A percentile compares a stretch with the other conserved stretches of the same genome.
These are phyloP conservation scores for Colletotrichum liaoningense DNA, from an alignment of 2,329 filamentous ascomycete species.

Conservation along the genomic window DNA sequence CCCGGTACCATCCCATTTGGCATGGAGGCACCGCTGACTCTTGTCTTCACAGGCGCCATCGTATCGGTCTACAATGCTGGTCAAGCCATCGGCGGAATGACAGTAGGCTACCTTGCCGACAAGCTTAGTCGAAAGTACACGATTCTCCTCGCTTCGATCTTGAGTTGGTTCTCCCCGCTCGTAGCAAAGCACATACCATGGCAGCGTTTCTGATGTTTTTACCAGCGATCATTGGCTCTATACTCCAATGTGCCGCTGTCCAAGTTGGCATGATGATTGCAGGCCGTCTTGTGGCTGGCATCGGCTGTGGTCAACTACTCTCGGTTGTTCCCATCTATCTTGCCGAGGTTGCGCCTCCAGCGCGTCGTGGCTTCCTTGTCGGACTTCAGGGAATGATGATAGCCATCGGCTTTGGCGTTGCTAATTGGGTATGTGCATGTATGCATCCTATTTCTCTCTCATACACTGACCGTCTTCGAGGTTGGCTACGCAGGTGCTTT, in stretches of 20 bases:
- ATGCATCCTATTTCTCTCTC: not conserved
- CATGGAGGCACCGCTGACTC: not conserved
- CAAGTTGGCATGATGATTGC: constrained; percentile 43
- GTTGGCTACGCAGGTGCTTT: constrained; percentile 49
- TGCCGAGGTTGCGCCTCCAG: constrained; percentile 41
- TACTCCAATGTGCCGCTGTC: constrained; percentile 39
- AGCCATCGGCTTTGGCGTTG: constrained; percentile 49
- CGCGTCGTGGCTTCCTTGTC: constrained; percentile 42
- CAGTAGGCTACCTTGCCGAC: constrained; percentile 18
- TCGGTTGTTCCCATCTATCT: constrained; percentile 41
- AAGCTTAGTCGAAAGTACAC: constrained; percentile 27
- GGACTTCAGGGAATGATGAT: constrained; percentile 47
- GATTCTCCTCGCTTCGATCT: constrained; percentile 13
- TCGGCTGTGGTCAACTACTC: constrained; percentile 40
- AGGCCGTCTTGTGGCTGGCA: constrained; percentile 40
- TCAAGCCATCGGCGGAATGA: constrained; percentile 19
- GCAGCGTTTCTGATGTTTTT: not conserved
- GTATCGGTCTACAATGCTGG: constrained; percentile 35
- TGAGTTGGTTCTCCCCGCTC: not conserved
- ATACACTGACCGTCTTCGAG: not conserved
- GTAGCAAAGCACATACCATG: not conserved
- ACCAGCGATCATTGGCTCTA: not conserved
- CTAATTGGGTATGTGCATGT: constrained; percentile 48
- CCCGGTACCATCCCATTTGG: not conserved
- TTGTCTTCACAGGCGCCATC: constrained; percentile 15